Evolutionary conservation across 2,329 filamentous ascomycete species (phyloP), one percentile per base, ranked within the genome.

Genomic region (Curvularia spicifera): DNA sequence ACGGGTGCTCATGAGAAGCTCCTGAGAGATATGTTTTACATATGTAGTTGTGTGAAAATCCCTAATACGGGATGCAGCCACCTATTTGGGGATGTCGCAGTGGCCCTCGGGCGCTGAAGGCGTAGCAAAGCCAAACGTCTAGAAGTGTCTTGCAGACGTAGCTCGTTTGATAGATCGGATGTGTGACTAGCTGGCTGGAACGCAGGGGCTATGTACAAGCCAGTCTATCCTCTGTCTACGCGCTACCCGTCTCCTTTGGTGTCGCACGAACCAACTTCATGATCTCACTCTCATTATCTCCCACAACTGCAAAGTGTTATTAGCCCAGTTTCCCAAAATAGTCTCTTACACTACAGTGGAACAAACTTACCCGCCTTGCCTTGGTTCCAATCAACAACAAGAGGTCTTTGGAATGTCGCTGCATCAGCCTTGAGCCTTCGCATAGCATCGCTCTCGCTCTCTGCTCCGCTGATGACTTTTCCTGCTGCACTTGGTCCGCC

Each of bases 311-410:
- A 26, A 6, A 20, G 10, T 4, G 55, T 68, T 57, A 68, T 63
- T 42, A 44, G 46, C 9, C n/a, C 28, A 54, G 13, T 39, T 5
- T n/a, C 47, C 5, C 22, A 6, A 13, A 3, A 5, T 26, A 28
- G 15, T 4, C 2, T 50, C 26, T 20, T 15, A 29, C n/a, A 29
- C 24, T 39, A 28, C n/a, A 5, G 5, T 22, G 35, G 24, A 10
- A 29, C 35, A 40, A 48, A 73, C 79, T 54, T 77, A 80, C 90
- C 82, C 46, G 89, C 94, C 76, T 87, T 90, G 64, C 93, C 95
- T 76, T 94, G 93, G 75, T 90, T 91, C 95, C 95, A 98, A 76
- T 98, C 94, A 51, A 98, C 94, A 81, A 95, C 91, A 75, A 97
- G 79, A 26, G 94, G 94, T 66, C 89, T 81, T 70, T 89, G 81